Base-by-base conservation (phyloP, 2,329 filamentous ascomycete genomes). In the Fusarium sp. region DNA sequence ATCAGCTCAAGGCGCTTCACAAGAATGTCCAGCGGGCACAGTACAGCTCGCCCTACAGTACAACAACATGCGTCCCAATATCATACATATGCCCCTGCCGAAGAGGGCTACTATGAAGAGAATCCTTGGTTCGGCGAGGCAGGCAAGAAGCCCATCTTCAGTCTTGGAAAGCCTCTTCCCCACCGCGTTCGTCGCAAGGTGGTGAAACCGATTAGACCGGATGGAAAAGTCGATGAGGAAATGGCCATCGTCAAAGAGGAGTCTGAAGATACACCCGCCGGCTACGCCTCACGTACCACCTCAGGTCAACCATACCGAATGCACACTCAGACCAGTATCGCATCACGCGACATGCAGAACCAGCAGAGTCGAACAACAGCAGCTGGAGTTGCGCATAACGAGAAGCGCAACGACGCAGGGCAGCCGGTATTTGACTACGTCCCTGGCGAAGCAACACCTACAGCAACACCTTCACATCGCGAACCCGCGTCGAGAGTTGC, bases 91-190 rank as follows among this genome's bases (percentile, higher is more conserved):
- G 64, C 54, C 25, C 71, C 69, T 2, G 75, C 77, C 0, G 67
- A 75, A 12, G 73, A 73, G 49, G 72, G 57, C 0, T 75, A 75
- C 19, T 64, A 63, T 10, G 46, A 75, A 8, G 70, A 72, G 16
- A 75, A 75, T 1, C 73, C 72, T 16, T 75, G 72, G 72, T 75
- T 73, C n/a, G 64, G 64, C 4, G 60, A 73, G 35, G 42, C 47
- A 5, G 64, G 52, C 3, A 61, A 69, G 23, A 75, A 75, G 6
- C 72, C 72, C 1, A 67, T 75, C 3, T 75, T 75, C 21, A 75
- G 73, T 32, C 67, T 75, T 9, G 73, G 69, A 16, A 71, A 71
- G 4, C 73, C 73, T 15, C 43, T 75, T 7, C 73, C 73, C 11
- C 73, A 75, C 10, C 64, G 57, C 3, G 70, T 75, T 11, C 64